Base-by-base conservation (phyloP, 257 asterid species). In the Nicotiana undulata region DNA sequence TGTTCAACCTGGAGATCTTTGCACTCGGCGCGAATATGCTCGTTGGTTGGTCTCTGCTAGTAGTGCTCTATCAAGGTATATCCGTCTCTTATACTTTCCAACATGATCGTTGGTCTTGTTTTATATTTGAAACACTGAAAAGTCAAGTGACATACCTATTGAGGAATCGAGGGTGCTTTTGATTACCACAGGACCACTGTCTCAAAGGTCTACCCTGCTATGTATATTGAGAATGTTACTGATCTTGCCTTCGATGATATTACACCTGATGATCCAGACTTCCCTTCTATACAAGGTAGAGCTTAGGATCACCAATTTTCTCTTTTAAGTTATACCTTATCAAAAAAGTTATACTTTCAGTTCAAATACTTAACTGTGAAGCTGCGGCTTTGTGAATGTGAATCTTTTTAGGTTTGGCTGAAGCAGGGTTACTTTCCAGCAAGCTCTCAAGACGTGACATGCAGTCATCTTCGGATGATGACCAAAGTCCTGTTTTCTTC, bases 241-340 rank as follows among this genome's bases (percentile, higher is more conserved):
- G 99, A 96, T 82, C 98, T 96, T 87, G 98, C 98, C 83, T 96
- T 90, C 84, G 98, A 96, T 87, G 99, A 96, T 88, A 87, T 96
- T 87, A 90, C 97, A 65, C 90, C 97, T 22, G 92, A 90, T 81
- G 98, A 96, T 84, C 98, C 98, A 82, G 99, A 96, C 87, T 96
- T 92, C 83, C 87, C 97, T 76, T 90, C 88, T 85, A 94, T 96
- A 88, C 99, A 96, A 91, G 99, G 99, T 96, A 64, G 52, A 40
- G 16, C 74, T 84, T 59, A 24, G 37, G 60, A 81, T 59, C 75
- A 76, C 55, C 70, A 78, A 65, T 64, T 81, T 32, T 81, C 40
- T 81, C 32, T 80, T 64, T 52, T 75, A 77, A 74, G 78, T 81
- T 82, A n/a, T n/a, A n/a, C n/a, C n/a, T n/a, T n/a, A n/a, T n/a